Evolutionary conservation across 768 basidiomycete genomes (phyloP).

Genomic region (Amylocystis lapponica): DNA sequence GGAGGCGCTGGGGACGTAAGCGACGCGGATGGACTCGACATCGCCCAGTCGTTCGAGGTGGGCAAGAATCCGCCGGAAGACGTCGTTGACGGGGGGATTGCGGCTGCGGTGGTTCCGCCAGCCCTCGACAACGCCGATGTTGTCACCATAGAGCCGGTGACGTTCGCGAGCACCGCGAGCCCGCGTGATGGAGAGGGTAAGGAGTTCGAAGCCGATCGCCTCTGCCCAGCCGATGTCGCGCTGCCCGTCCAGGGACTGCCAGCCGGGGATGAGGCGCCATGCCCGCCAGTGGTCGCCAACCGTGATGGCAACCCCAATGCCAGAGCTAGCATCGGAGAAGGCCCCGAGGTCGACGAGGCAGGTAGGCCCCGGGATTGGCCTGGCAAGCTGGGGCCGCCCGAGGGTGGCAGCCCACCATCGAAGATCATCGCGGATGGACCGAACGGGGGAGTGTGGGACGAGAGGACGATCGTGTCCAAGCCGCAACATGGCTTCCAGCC

Average conservation of each 20-base stretch:
- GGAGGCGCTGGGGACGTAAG: constrained; percentile 12
- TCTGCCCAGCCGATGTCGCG: constrained; percentile 45
- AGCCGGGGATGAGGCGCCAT: constrained; percentile 14
- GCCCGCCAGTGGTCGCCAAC: constrained; percentile 20
- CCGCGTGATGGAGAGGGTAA: constrained; percentile 17
- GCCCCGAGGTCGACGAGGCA: constrained; percentile 24
- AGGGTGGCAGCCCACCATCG: constrained; percentile 13
- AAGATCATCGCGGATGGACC: constrained; percentile 12
- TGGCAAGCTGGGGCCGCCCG: not conserved
- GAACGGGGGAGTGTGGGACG: constrained; percentile 22
- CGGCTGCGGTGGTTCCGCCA: constrained; percentile 28
- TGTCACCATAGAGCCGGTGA: constrained; percentile 22
- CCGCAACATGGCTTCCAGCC: constrained; percentile 12
- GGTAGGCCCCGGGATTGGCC: constrained; percentile 27
- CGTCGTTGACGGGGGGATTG: constrained; percentile 21
- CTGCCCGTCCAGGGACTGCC: constrained; percentile 7
- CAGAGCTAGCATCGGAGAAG: constrained; percentile 31
- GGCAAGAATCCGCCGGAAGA: constrained; percentile 27
- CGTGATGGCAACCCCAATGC: constrained; percentile 15
- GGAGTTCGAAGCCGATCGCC: constrained; percentile 37
- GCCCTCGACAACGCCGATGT: constrained; percentile 32
- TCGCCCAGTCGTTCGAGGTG: constrained; percentile 13
- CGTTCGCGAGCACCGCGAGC: constrained; percentile 13
- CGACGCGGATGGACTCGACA: not conserved
- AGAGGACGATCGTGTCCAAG: constrained; percentile 1